Percentiles rank a stretch among this genome's conserved stretches.
Evolutionary conservation across 306 rosid genomes (phyloP).

Genomic region (Prunus mume): DNA sequence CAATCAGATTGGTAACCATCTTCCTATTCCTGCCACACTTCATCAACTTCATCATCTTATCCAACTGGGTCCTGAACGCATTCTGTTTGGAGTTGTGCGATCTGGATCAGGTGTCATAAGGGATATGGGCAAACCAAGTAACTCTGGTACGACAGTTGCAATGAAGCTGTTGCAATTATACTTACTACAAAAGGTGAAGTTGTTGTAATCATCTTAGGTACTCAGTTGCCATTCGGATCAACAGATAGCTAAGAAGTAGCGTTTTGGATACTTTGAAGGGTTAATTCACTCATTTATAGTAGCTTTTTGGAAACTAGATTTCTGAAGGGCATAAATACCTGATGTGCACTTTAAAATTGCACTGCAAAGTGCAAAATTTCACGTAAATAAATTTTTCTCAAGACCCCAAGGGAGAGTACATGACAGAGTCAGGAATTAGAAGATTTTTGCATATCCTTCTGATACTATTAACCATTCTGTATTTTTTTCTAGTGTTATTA

Average conservation of each 20-base stretch:
- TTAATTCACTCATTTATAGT: neutral
- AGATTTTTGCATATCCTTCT: no score
- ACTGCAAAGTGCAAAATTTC: neutral
- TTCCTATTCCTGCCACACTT: no score
- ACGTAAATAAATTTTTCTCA: neutral
- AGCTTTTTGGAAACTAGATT: constrained; percentile 6
- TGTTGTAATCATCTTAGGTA: neutral
- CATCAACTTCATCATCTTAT: no score
- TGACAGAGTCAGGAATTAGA: no score
- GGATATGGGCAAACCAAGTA: no score
- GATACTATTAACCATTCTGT: no score
- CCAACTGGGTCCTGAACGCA: no score
- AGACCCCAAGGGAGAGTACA: neutral
- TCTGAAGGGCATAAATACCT: neutral
- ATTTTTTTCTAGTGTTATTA: no score
- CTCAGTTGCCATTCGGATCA: neutral
- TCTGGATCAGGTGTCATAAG: no score
- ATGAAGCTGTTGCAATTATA: constrained; percentile 1
- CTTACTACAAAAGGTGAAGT: neutral
- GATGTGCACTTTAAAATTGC: neutral
- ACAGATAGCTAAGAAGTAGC: no score
- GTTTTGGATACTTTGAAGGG: neutral
- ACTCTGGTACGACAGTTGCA: neutral
- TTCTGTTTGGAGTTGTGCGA: no score
- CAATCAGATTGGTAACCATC: no score